These are phyloP conservation scores for Leucocoprinus leucothites DNA, from an alignment of 768 basidiomycete species.

Conservation along the genomic window DNA sequence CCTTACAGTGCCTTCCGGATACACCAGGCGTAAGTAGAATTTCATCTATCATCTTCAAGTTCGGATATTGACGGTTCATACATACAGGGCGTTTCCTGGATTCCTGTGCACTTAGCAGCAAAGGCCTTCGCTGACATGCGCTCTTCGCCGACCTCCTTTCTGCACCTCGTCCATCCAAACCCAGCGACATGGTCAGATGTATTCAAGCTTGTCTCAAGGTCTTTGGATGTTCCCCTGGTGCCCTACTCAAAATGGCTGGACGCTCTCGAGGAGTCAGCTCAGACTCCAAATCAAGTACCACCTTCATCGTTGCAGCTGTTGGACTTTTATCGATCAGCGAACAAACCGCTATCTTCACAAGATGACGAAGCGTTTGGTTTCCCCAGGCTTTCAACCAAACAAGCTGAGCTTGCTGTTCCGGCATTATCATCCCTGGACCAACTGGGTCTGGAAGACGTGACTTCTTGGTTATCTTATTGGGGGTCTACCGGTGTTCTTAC, in stretches of 20 bases:
- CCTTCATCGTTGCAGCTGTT: slow-evolving; percentile 27
- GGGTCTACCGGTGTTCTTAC: slow-evolving; percentile 1
- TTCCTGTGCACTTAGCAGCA: slow-evolving; percentile 30
- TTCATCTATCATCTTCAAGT: too few relatives aligned
- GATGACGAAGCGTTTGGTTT: slow-evolving; percentile 22
- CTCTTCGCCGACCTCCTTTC: slow-evolving; percentile 5
- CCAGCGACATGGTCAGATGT: slow-evolving; percentile 22
- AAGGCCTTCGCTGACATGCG: slow-evolving; percentile 20
- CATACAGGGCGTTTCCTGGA: slow-evolving; percentile 23
- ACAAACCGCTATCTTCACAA: slow-evolving; percentile 9
- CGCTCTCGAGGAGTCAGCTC: slow-evolving; percentile 19
- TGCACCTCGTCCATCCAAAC: slow-evolving; percentile 27
- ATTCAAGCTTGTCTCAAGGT: slow-evolving; percentile 17
- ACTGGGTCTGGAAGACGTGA: slow-evolving; percentile 14
- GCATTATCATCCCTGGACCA: slow-evolving; percentile 8
- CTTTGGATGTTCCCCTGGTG: slow-evolving; percentile 26
- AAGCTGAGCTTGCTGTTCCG: slow-evolving; percentile 6
- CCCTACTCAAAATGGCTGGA: slow-evolving; percentile 28
- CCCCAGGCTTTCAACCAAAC: slow-evolving; percentile 16
- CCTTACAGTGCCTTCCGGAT: slow-evolving; percentile 30
- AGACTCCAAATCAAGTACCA: slow-evolving; percentile 5
- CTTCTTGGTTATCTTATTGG: slow-evolving; percentile 17
- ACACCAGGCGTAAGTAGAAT: slow-evolving; percentile 24
- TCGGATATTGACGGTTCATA: neutral
- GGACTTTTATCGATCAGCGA: slow-evolving; percentile 24